A percentile compares a stretch with the other conserved stretches of the same genome.
phyloP scores from a whole-genome alignment of 345 rosid species.

The Citrus unshiu region DNA sequence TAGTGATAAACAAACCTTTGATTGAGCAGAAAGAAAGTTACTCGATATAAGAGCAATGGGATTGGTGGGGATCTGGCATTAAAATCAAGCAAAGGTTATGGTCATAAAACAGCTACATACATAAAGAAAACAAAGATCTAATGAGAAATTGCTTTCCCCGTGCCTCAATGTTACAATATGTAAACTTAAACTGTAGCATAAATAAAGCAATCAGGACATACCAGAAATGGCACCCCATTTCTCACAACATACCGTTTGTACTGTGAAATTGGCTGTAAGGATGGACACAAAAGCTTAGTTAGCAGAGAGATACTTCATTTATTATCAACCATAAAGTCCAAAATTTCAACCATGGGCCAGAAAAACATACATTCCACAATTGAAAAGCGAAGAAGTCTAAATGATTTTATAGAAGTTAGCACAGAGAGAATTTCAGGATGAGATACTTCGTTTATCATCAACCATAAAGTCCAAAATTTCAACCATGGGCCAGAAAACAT shows the following conservation, averaged over 20 bases:
- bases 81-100: constrained; percentile 12
- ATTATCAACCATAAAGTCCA: neutral
- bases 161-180: neutral
- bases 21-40: constrained; percentile 65
- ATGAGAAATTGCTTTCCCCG: neutral
- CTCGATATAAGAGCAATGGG: constrained; percentile 63
- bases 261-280: constrained; percentile 78
- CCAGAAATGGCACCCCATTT: constrained; percentile 77
- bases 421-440: no score
- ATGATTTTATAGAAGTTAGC: no score
- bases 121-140: neutral
- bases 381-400: no score
- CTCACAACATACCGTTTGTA: constrained; percentile 73
- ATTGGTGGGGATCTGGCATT: constrained; percentile 70
- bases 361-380: neutral
- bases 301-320: neutral
- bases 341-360: neutral
- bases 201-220: constrained; percentile 28
- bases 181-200: constrained; percentile 10
- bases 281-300: constrained; percentile 12
- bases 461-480: no score
- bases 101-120: constrained; percentile 9
- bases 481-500: no score
- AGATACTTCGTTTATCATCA: no score
- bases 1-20: constrained; percentile 61